Conservation (phyloP, 345 rosid genomes). For the Lepidium didymum region DNA sequence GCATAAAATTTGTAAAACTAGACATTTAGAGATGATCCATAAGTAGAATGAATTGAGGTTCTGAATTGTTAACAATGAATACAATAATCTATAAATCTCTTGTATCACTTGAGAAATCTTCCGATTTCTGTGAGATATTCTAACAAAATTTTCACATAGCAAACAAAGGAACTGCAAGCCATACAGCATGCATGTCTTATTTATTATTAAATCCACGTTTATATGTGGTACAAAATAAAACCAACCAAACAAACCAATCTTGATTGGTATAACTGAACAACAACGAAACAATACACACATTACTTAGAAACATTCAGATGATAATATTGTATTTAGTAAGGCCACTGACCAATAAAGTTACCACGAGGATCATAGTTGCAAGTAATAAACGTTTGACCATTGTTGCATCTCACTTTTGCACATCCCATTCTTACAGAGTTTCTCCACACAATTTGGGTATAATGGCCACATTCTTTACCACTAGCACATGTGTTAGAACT, state of each 20-base stretch:
- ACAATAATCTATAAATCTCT: too few species aligned
- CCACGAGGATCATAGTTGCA: slow-evolving; percentile 65
- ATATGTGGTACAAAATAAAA: slow-evolving; percentile 1
- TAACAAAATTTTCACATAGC: neutral
- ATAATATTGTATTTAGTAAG: slow-evolving; percentile 18
- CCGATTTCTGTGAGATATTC: too few species aligned
- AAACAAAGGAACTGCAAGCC: slow-evolving; percentile 18
- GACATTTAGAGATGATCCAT: too few species aligned
- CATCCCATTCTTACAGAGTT: slow-evolving; percentile 47
- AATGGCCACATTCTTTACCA: slow-evolving; percentile 44
- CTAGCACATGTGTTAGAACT: slow-evolving; percentile 37
- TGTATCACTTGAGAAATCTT: too few species aligned
- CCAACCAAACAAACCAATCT: slow-evolving; percentile 8
- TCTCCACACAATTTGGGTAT: slow-evolving; percentile 70
- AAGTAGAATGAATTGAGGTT: too few species aligned
- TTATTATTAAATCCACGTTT: neutral
- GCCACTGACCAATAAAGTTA: slow-evolving; percentile 38
- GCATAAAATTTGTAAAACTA: too few species aligned
- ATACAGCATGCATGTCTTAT: slow-evolving; percentile 3
- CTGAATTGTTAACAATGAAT: too few species aligned
- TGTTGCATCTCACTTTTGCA: slow-evolving; percentile 53
- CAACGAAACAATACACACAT: neutral
- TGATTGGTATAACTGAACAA: slow-evolving; percentile 11
- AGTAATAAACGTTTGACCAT: slow-evolving; percentile 38
- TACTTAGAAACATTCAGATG: neutral